Base-by-base conservation (phyloP, 2,329 filamentous ascomycete species). In the Fusarium liriodendri region DNA sequence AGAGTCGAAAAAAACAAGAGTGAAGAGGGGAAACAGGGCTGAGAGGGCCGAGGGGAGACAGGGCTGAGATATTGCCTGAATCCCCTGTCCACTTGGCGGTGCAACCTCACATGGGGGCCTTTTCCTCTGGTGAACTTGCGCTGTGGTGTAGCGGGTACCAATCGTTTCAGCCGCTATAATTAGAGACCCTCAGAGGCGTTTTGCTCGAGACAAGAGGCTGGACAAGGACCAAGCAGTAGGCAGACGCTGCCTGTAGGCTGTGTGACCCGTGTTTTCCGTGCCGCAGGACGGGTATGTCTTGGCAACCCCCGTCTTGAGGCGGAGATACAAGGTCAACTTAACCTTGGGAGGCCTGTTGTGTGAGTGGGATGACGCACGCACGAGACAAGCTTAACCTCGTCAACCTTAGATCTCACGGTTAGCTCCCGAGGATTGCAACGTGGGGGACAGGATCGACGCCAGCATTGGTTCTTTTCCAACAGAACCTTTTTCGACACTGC, bases 41-140 rank as follows among this genome's bases (percentile, higher is more conserved):
- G 54, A 22, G 47, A 32, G 42, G 5, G 6, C n/a, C 32, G 47
- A 35, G 54, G 54, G 52, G 29, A 13, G 33, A 35, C 54, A 57
- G 54, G 54, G 54, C 54, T 57, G 54, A 57, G 54, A 57, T 57
- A 59, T 40, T 40, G 55, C 55, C 55, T 59, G 33, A 57, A 22
- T 57, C 29, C 54, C 32, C 29, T 57, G 54, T 37, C 54, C n/a
- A 35, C n/a, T 55, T 27, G 42, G 32, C 32, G 29, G n/a, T 57
- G 54, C 25, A 37, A 57, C 32, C 54, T 35, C 54, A 25, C 54
- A 57, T 57, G 32, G 47, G 27, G 27, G 45, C 13, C 13, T 52
- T 52, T 52, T 27, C 25, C 18, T 32, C 27, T 52, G 18, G 11
- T 20, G 47, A 52, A 32, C 27, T 7, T 11, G n/a, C n/a, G 6